Evolutionary conservation across 306 rosid species (phyloP), one percentile per base, ranked within the genome.

Genomic region (Castanea sativa): DNA sequence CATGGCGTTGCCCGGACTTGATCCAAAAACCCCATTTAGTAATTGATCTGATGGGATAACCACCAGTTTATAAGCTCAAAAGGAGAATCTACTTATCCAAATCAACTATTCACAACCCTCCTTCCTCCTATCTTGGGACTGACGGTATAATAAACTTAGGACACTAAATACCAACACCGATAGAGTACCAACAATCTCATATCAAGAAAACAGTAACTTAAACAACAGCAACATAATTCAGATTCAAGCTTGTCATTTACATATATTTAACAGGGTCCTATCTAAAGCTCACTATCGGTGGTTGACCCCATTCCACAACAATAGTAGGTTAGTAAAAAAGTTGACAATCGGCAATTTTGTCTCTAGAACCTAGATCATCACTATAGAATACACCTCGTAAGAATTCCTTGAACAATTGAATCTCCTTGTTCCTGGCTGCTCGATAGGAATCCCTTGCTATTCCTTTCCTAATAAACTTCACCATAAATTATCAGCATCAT

Each of bases 401-500:
- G 53, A 49, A 49, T 49, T 49, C 53, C 14, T 49, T 49, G 16
- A 2, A 11, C 53, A 49, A 49, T 49, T 49, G 53, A 49, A 49
- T 49, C 53, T 49, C 1, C 53, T 49, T 49, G 14, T 49, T 11
- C 53, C 53, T 12, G 53, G 53, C 53, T 49, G 53, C 53, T 49
- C 53, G 16, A 49, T 49, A 49, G 14, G 53, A 49, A 49, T 49
- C 53, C 53, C 53, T 49, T 12, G 68, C 20, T 51, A 38, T 58
- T 59, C 55, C 73, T 67, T 63, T 56, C 69, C 73, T 1, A 65
- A 73, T 55, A 52, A 15, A 71, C 76, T 68, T 52, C 77, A 72
- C 4, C 53, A 71, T 59, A 32, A 27, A 74, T 18, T 64, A 55
- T 60, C 77, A 69, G 65, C 71, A 25, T 71, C 68, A 58, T 4